These are phyloP conservation scores for Venustampulla echinocandica DNA, from an alignment of 495 filamentous ascomycete genomes.

Conservation along the genomic window DNA sequence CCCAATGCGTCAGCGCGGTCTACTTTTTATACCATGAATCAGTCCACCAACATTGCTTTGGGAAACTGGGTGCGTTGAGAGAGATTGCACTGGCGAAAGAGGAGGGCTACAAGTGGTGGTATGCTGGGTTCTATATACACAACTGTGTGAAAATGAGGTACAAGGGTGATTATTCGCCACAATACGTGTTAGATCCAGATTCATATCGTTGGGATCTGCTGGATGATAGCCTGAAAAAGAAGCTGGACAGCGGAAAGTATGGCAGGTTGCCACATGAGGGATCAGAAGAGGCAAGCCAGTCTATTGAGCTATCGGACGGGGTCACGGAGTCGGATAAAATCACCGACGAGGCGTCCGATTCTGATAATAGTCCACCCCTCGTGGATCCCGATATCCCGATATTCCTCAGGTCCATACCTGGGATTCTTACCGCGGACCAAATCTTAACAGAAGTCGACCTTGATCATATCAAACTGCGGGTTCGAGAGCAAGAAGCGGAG, in stretches of 20 bases:
- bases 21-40: slow-evolving; percentile 92
- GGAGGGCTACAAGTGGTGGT: slow-evolving; percentile 54
- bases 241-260: slow-evolving; percentile 59
- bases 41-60: slow-evolving; percentile 69
- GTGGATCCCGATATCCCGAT: slow-evolving; percentile 42
- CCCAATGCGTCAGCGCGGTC: slow-evolving; percentile 81
- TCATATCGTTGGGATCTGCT: slow-evolving; percentile 66
- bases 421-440: slow-evolving; percentile 57
- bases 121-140: slow-evolving; percentile 43
- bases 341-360: background rate
- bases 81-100: slow-evolving; percentile 77
- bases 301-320: background rate
- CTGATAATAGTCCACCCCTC: slow-evolving; percentile 24
- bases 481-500: slow-evolving; percentile 22
- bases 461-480: slow-evolving; percentile 38
- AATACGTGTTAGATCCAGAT: slow-evolving; percentile 77
- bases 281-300: background rate
- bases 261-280: slow-evolving; percentile 55
- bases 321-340: background rate
- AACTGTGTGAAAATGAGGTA: slow-evolving; percentile 76
- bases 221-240: slow-evolving; percentile 52
- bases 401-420: slow-evolving; percentile 67
- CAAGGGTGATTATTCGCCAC: slow-evolving; percentile 79
- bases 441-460: slow-evolving; percentile 52
- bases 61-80: slow-evolving; percentile 78